A percentile compares a stretch with the other conserved stretches of the same genome.
phyloP scores from a whole-genome alignment of 495 filamentous ascomycete genomes.

The Sabuloglossum arenarium region DNA sequence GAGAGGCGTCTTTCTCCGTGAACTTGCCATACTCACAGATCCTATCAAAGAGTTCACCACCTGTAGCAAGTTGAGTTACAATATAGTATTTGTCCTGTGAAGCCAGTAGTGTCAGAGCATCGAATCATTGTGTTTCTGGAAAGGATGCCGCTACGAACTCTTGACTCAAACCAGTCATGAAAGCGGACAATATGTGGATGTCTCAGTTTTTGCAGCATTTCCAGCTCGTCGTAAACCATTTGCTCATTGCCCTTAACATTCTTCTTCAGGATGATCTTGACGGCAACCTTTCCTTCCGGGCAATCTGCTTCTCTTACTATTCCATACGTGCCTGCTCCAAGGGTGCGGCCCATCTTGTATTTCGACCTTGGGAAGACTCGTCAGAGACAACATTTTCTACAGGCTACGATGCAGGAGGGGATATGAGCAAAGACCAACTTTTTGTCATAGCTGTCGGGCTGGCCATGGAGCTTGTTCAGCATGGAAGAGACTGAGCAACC shows the following conservation, averaged over 20 bases:
- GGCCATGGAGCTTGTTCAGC: slow-evolving; percentile 93
- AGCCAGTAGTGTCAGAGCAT: background rate
- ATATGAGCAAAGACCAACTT: slow-evolving; percentile 45
- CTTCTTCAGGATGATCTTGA: slow-evolving; percentile 99
- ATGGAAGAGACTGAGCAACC: slow-evolving; percentile 51
- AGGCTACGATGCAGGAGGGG: background rate
- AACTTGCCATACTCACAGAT: slow-evolving; percentile 98
- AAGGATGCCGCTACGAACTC: slow-evolving; percentile 24
- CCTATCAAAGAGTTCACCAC: slow-evolving; percentile 91
- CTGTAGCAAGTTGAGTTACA: slow-evolving; percentile 88
- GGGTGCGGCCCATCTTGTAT: slow-evolving; percentile 80
- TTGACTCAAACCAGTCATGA: slow-evolving; percentile 98
- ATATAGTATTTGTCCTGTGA: slow-evolving; percentile 98
- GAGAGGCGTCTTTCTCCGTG: slow-evolving; percentile 94
- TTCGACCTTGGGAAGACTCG: slow-evolving; percentile 34
- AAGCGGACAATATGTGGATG: slow-evolving; percentile 97
- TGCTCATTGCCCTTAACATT: slow-evolving; percentile 94
- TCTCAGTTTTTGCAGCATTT: slow-evolving; percentile 71
- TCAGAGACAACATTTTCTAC: background rate
- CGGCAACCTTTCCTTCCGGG: slow-evolving; percentile 66
- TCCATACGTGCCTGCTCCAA: slow-evolving; percentile 94
- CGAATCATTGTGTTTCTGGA: background rate
- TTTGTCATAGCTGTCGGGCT: slow-evolving; percentile 96
- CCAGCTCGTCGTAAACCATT: slow-evolving; percentile 96
- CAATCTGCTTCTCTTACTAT: slow-evolving; percentile 90